These are phyloP conservation scores for Nannochloropsis gaditana DNA, from an alignment of 108 stramenopile genomes.

Conservation along the genomic window DNA sequence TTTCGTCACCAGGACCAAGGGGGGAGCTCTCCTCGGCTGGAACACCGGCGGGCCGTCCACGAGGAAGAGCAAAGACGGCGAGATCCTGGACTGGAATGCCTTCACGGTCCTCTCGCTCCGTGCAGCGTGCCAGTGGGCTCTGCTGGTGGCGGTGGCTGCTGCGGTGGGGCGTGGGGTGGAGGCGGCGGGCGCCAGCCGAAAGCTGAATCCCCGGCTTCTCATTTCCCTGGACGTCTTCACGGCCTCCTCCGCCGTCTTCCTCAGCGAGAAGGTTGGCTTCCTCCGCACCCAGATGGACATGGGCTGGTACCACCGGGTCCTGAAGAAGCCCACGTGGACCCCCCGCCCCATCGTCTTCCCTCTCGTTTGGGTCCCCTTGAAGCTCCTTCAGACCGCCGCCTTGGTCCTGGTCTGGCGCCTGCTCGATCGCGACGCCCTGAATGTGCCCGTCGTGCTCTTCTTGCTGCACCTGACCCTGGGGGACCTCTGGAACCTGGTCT, in stretches of 20 bases:
- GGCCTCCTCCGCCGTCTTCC: neutral
- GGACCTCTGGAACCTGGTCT: constrained; percentile 20
- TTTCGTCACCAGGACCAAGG: neutral
- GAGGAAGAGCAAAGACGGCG: too few species aligned
- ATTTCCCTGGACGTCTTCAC: neutral
- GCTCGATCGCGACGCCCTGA: neutral
- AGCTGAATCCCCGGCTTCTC: neutral
- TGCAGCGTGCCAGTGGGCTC: neutral
- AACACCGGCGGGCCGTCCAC: neutral
- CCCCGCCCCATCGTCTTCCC: neutral
- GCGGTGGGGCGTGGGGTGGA: neutral
- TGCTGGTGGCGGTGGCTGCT: neutral
- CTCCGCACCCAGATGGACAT: neutral
- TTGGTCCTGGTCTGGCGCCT: neutral
- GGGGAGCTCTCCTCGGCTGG: neutral
- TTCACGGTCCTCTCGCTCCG: neutral
- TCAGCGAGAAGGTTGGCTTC: neutral
- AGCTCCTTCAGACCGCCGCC: neutral
- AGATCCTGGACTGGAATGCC: neutral
- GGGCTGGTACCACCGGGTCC: neutral
- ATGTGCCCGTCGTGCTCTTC: neutral
- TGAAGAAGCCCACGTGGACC: constrained; percentile 20
- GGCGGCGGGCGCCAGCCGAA: neutral
- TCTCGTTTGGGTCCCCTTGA: constrained; percentile 25
- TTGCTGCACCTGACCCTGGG: constrained; percentile 4